A percentile compares a stretch with the other conserved stretches of the same genome.
Evolutionary conservation across 345 rosid genomes (phyloP).

Genomic region (Abelmoschus esculentus): DNA sequence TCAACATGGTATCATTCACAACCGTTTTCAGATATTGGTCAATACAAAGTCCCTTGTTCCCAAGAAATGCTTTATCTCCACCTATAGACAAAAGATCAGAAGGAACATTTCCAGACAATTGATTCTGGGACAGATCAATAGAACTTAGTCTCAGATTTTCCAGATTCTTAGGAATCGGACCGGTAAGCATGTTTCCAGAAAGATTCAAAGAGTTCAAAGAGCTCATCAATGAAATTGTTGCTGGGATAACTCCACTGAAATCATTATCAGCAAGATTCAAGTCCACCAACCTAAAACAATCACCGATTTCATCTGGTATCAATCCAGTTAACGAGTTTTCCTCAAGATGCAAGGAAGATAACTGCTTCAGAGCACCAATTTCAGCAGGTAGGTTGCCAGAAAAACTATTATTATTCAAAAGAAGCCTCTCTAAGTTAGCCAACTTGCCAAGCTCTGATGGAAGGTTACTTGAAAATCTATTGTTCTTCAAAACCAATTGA

Average conservation of each 20-base stretch:
- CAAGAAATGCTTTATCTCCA: slow-evolving; percentile 50
- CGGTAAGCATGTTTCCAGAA: slow-evolving; percentile 56
- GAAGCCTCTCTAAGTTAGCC: slow-evolving; percentile 43
- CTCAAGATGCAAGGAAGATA: slow-evolving; percentile 67
- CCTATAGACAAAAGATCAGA: slow-evolving; percentile 56
- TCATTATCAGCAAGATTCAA: slow-evolving; percentile 66
- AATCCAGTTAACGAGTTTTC: slow-evolving; percentile 50
- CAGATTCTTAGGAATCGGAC: slow-evolving; percentile 47
- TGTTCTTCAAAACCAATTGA: slow-evolving; percentile 52
- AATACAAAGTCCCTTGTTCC: slow-evolving; percentile 51
- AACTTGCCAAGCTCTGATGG: slow-evolving; percentile 58
- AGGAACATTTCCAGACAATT: slow-evolving; percentile 56
- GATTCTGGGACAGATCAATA: slow-evolving; percentile 64
- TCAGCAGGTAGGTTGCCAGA: slow-evolving; percentile 54
- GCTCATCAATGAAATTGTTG: slow-evolving; percentile 30
- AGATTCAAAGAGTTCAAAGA: slow-evolving; percentile 72
- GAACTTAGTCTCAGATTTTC: slow-evolving; percentile 61
- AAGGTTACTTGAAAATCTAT: slow-evolving; percentile 56
- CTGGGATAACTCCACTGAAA: slow-evolving; percentile 50
- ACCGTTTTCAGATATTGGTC: slow-evolving; percentile 25
- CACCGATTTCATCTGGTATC: slow-evolving; percentile 48
- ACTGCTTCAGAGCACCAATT: slow-evolving; percentile 44
- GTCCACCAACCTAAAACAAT: slow-evolving; percentile 56
- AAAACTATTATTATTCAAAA: slow-evolving; percentile 47
- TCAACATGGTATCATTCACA: slow-evolving; percentile 19